phyloP scores from a whole-genome alignment of 371 early-diverging fungal genomes.

The Mortierella sp. region DNA sequence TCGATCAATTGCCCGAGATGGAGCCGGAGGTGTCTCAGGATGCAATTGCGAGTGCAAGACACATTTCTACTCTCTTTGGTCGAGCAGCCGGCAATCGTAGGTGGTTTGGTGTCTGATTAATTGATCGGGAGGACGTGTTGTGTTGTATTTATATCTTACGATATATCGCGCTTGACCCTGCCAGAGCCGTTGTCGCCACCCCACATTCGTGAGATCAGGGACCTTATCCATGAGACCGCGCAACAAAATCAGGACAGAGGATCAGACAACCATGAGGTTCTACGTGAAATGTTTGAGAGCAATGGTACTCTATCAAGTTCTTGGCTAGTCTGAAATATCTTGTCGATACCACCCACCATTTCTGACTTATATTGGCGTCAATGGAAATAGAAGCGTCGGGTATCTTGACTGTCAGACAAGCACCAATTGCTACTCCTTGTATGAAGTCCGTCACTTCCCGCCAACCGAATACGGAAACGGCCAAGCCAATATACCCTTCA shows the following conservation, averaged over 20 bases:
- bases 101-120: not conserved
- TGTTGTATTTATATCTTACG: not conserved
- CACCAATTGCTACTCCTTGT: not conserved
- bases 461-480: no score
- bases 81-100: not conserved
- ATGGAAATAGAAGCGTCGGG: conserved; percentile 1
- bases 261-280: not conserved
- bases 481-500: not conserved
- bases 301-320: conserved; percentile 2
- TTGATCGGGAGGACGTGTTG: no score
- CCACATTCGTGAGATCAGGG: conserved; percentile 10
- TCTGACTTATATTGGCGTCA: no score
- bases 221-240: not conserved
- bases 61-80: conserved; percentile 1
- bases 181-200: conserved; percentile 1
- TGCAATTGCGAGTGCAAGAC: not conserved
- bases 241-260: not conserved
- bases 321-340: no score
- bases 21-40: conserved; percentile 5
- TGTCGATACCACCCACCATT: no score
- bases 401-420: conserved; percentile 5
- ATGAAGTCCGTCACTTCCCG: not conserved
- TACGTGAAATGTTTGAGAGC: conserved; percentile 1
- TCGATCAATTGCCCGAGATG: not conserved
- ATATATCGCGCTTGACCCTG: no score